phyloP scores from a whole-genome alignment of 2,329 filamentous ascomycete species.

The Ustilaginoidea virens region DNA sequence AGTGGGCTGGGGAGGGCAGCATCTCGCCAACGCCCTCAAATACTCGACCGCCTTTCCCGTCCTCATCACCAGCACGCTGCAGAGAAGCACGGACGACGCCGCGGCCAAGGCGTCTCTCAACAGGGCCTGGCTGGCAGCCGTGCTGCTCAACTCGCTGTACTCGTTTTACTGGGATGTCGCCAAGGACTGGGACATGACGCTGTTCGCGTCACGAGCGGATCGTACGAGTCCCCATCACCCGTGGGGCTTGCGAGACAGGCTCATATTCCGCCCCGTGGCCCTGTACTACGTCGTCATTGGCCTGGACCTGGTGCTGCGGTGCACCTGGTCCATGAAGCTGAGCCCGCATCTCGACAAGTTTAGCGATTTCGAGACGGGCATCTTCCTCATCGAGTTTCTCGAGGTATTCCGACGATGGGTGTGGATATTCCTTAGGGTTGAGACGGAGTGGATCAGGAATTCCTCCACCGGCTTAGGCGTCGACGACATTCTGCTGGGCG shows the following conservation, averaged over 20 bases:
- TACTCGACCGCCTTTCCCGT: slow-evolving; percentile 92
- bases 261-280: slow-evolving; percentile 54
- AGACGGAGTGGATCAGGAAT: slow-evolving; percentile 74
- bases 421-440: slow-evolving; percentile 92
- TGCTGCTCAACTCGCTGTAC: slow-evolving; percentile 74
- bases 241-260: slow-evolving; percentile 60
- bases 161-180: slow-evolving; percentile 98
- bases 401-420: slow-evolving; percentile 86
- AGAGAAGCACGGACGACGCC: slow-evolving; percentile 40
- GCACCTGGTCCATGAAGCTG: slow-evolving; percentile 84
- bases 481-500: slow-evolving; percentile 62
- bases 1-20: slow-evolving; percentile 64
- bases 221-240: slow-evolving; percentile 51
- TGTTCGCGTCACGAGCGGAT: slow-evolving; percentile 48
- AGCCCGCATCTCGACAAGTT: slow-evolving; percentile 70
- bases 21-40: slow-evolving; percentile 86
- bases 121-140: slow-evolving; percentile 53
- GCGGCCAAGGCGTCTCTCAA: slow-evolving; percentile 28
- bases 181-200: slow-evolving; percentile 89
- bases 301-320: slow-evolving; percentile 68
- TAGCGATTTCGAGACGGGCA: slow-evolving; percentile 72
- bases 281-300: slow-evolving; percentile 73
- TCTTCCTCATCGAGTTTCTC: slow-evolving; percentile 74
- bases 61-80: slow-evolving; percentile 62
- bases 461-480: slow-evolving; percentile 33